A percentile compares a stretch with the other conserved stretches of the same genome.
Conservation (phyloP, 306 rosid genomes). For the Senna tora region DNA sequence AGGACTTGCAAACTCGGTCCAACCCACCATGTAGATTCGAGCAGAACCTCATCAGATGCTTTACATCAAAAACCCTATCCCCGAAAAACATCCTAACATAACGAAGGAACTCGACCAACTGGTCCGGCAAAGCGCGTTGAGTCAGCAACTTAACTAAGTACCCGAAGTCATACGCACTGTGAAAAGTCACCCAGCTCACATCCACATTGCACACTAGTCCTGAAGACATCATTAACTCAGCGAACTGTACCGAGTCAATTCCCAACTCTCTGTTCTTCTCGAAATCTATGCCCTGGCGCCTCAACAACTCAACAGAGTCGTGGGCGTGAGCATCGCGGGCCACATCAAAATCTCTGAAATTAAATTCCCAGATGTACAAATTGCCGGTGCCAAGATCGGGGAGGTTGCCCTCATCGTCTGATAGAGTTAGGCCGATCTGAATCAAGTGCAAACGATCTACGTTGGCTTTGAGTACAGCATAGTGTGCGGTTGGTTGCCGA, state of each 20-base stretch:
- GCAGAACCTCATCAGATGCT: conserved; percentile 58
- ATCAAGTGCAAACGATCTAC: conserved; percentile 69
- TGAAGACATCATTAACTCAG: conserved; percentile 70
- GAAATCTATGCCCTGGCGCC: conserved; percentile 70
- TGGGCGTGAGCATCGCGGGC: conserved; percentile 57
- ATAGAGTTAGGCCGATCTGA: conserved; percentile 67
- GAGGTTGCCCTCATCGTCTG: conserved; percentile 56
- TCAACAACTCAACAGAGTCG: conserved; percentile 61
- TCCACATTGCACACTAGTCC: conserved; percentile 62
- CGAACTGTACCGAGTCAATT: conserved; percentile 53
- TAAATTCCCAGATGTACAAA: conserved; percentile 65
- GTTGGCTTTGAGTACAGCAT: conserved; percentile 68
- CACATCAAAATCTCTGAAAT: conserved; percentile 67
- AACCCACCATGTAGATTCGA: conserved; percentile 60
- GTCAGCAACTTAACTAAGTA: conserved; percentile 69
- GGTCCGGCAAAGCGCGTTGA: conserved; percentile 48
- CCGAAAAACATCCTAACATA: conserved; percentile 60
- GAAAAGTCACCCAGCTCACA: conserved; percentile 69
- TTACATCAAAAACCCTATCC: conserved; percentile 62
- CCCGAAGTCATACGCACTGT: conserved; percentile 72
- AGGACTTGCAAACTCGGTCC: conserved; percentile 47
- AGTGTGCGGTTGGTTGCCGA: conserved; percentile 36
- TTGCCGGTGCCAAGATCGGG: conserved; percentile 53
- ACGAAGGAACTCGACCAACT: conserved; percentile 40
- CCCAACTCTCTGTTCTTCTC: conserved; percentile 48